Conservation (phyloP, 306 rosid genomes). For the Prunus mongolica region DNA sequence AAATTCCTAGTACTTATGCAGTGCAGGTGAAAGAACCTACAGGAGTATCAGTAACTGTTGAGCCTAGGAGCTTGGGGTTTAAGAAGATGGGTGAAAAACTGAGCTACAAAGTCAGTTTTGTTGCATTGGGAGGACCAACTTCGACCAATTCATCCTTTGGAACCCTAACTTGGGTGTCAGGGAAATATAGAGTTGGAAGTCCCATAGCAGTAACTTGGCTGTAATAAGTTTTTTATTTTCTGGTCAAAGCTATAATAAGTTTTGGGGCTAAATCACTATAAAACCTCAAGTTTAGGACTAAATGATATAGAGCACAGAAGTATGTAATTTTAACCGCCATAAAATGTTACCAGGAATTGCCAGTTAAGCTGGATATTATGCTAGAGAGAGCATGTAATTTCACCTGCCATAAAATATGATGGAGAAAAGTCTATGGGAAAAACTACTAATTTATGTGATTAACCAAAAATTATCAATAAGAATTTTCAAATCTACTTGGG, state of each 20-base stretch:
- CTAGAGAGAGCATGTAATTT: background rate
- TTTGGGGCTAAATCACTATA: background rate
- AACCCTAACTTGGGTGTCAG: constrained; percentile 46
- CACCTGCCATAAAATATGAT: background rate
- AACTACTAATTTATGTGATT: background rate
- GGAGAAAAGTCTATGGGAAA: background rate
- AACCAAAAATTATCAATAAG: background rate
- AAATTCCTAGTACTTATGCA: constrained; percentile 35
- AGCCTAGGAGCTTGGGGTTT: constrained; percentile 44
- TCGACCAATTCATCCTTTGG: constrained; percentile 42
- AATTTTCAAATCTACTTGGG: background rate
- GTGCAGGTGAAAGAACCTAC: constrained; percentile 45
- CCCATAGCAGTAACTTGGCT: constrained; percentile 64
- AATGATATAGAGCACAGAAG: background rate
- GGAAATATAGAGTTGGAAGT: constrained; percentile 49
- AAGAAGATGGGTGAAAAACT: constrained; percentile 41
- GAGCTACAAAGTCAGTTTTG: constrained; percentile 50
- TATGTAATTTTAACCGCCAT: too few species aligned
- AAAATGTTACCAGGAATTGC: background rate
- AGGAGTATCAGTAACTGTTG: constrained; percentile 42
- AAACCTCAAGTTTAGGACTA: background rate
- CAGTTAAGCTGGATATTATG: background rate
- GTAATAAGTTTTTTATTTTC: background rate
- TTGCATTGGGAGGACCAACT: constrained; percentile 23
- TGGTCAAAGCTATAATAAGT: background rate